Evolutionary conservation across 495 filamentous ascomycete genomes (phyloP), one percentile per base, ranked within the genome.

Genomic region (Penicillium coprophilum): DNA sequence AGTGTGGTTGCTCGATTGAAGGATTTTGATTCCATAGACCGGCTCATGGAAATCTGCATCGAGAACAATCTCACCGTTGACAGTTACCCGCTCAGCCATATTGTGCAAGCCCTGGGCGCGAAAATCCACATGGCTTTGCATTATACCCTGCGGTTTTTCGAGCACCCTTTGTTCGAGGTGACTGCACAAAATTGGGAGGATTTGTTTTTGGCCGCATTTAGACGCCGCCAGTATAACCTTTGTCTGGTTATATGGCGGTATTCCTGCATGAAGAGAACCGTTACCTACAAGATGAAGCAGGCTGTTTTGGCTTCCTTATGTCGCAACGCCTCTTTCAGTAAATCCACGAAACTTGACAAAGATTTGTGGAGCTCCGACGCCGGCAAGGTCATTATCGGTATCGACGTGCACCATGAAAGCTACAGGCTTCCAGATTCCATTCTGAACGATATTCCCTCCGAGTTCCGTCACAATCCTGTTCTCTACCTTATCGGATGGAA

Each of bases 231-330:
- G 43, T 71, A 71, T 56, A 82, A 81, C 50, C 63, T 73, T 12
- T 75, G 73, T 49, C 71, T 76, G 2, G 76, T 80, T 4, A 41
- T 81, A 12, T 82, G 80, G 80, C 63, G 66, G 41, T 77, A 77
- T 62, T 75, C 80, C 7, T 80, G 78, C 57, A 66, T 80, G 62
- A 32, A 69, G n/a, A 58, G 63, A 2, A 17, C 20, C n/a, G 68
- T 72, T 20, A 76, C 65, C 38, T 51, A 54, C 40, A 51, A 62
- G 2, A 79, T 78, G 73, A 60, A 55, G 28, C 61, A 68, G n/a
- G 46, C 58, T 11, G 63, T 76, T 10, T 38, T 66, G 28, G 56
- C 30, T 19, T 71, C 70, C 15, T 56, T 79, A 12, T 15, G 24
- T 31, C 59, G 69, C 51, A 70, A 69, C 36, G 57, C 55, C 7